Evolutionary conservation across 306 rosid species (phyloP), one percentile per base, ranked within the genome.

Genomic region (Cucurbita ficifolia): DNA sequence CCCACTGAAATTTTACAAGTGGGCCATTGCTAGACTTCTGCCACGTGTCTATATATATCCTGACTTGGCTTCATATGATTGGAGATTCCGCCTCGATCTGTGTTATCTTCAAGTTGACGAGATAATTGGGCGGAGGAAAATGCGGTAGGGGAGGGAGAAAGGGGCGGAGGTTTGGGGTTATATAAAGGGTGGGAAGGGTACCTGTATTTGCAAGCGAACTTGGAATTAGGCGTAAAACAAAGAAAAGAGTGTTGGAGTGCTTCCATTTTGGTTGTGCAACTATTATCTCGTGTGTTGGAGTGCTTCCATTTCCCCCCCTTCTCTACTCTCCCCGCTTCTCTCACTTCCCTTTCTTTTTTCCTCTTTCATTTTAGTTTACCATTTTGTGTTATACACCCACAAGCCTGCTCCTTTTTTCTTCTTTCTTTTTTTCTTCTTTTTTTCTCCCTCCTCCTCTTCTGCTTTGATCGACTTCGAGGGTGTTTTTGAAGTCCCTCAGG

Each of bases 51-150:
- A 3, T 29, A 9, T 0, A 0, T 16, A 6, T 62, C 13, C 35
- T 0, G 3, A 76, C 79, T 85, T 82, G 87, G 73, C 75, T 0
- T 1, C 0, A 3, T 6, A 0, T 36, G 17, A 79, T 77, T 77
- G 80, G 83, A 2, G 0, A 72, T 4, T 8, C 48, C 5, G 12
- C 49, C 73, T 79, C 70, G 76, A 70, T 78, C 70, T 76, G 68
- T 73, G 62, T 70, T 1, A 36, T 79, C 78, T 12, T 64, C 82
- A 81, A 76, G 84, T 79, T 76, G 84, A 83, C 81, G 82, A 79
- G 70, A 78, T 81, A 51, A 51, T 60, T 63, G 33, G 51, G 14
- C 3, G 43, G 17, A 18, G 48, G 18, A 75, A 67, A 71, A 74
- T 22, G 72, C 33, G 82, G 73, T 72, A 40, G 55, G 6, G 0